phyloP scores from a whole-genome alignment of 2,329 filamentous ascomycete species.

The Parafenestella ontariensis region DNA sequence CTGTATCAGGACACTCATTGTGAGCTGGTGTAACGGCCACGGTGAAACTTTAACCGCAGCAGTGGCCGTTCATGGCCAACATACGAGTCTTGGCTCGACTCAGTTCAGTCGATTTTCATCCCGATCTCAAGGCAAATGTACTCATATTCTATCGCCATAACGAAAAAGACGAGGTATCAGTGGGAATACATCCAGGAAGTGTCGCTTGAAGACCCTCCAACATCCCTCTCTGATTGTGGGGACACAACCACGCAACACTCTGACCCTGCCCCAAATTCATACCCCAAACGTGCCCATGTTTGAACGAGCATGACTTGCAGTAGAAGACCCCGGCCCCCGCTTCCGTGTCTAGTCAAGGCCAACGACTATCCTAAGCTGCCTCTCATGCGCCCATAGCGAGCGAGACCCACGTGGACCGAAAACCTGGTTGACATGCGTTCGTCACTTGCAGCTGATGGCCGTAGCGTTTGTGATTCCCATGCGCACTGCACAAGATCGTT shows the following conservation, averaged over 20 bases:
- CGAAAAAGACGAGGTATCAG: too few species aligned
- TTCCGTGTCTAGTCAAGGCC: not conserved
- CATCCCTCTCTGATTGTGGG: not conserved
- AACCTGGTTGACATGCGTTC: slow-evolving; percentile 4
- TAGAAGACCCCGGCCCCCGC: not conserved
- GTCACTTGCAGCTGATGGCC: slow-evolving; percentile 25
- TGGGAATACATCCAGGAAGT: too few species aligned
- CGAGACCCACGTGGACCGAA: not conserved
- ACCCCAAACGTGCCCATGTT: slow-evolving; percentile 4
- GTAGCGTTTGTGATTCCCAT: slow-evolving; percentile 24
- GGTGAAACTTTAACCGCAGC: slow-evolving; percentile 3
- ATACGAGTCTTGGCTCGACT: not conserved
- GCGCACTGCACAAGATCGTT: slow-evolving; percentile 14
- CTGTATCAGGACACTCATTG: not conserved
- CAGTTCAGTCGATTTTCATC: not conserved
- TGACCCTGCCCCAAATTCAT: not conserved
- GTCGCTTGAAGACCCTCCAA: not conserved
- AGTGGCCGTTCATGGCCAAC: not conserved
- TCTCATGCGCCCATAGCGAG: not conserved
- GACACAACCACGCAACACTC: not conserved
- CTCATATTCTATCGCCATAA: not conserved
- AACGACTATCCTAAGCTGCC: not conserved
- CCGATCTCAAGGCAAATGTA: not conserved
- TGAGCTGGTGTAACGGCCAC: not conserved
- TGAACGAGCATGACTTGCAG: slow-evolving; percentile 1